Base-by-base conservation (phyloP, 768 basidiomycete species). In the Suillus spraguei region DNA sequence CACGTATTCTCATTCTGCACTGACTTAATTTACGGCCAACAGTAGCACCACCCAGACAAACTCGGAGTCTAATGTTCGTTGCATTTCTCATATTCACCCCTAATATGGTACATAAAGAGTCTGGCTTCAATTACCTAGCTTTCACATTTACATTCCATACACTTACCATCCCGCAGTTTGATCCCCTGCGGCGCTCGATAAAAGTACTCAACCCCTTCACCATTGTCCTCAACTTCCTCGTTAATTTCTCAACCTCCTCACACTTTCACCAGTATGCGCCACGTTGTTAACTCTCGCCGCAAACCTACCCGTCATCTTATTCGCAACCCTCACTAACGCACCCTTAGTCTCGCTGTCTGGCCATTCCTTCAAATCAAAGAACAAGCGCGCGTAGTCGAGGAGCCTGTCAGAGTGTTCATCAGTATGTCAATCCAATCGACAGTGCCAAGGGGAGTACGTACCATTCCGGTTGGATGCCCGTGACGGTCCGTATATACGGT, bases 401-500 rank as follows among this genome's bases (percentile, higher is more conserved):
- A 93, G 72, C 89, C 87, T 88, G 53, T 41, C 24, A 5, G 35
- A n/a, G 46, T 11, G 44, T 52, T 24, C 20, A 1, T 47, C 38
- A 46, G 24, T 71, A 63, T 32, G 13, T 2, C 64, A 52, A n/a
- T n/a, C n/a, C n/a, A n/a, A 41, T n/a, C 24, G 59, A 62, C 41
- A 58, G 13, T 14, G 24, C 22, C 16, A 61, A 67, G 44, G 38
- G 7, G 49, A n/a, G 20, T 61, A 77, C 82, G 50, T 71, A 93
- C 95, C 97, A 99, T 70, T 97, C 95, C 3, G 90, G 83, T 71
- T 84, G 81, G 61, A 97, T 84, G 60, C 95, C 94, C 0, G 95
- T 89, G 22, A 97, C 94, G 0, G 93, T 97, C 35, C 97, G 88
- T 71, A 99, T 95, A 71, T 91, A 99, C 64, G 85, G 88, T 55